Base-by-base conservation (phyloP, 1,284 basidiomycete genomes). In the Amylostereum areolatum region DNA sequence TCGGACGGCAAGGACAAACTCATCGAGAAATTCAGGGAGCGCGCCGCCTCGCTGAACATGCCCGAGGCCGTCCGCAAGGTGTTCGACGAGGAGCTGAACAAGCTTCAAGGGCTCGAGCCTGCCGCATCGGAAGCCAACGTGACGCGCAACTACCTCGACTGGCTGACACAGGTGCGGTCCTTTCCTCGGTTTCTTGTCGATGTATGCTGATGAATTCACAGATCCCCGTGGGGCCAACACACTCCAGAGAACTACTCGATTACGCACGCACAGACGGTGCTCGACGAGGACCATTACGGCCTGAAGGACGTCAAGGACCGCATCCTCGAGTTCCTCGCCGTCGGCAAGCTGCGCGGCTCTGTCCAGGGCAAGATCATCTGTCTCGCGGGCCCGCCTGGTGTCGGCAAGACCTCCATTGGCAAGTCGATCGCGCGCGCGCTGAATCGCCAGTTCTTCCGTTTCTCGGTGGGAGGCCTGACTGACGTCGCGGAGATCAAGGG, bases 401-500 rank as follows among this genome's bases (percentile, higher is more conserved):
- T 99, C 4, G 95, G 95, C 33, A 97, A 97, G 74, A 97, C 91
- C 0, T 88, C 83, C 48, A 93, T 95, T 46, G 92, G 94, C 51
- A 97, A 97, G 75, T 92, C 86, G n/a, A 94, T 97, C 48, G 86
- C 93, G 0, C 77, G 91, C 7, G 92, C 92, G 5, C 71, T 97
- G 40, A 81, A 88, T 47, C 72, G 92, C 48, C 83, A 92, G 62
- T 96, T 97, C 73, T 96, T 94, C 81, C 81, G 96, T 43, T 97
- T 99, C 74, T 94, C 91, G 10, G 95, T 99, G 4, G 97, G 97
- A 58, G 95, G 97, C 28, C 70, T 99, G 61, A 93, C 92, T 50
- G 96, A 99, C 63, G 95, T 98, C 0, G 97, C 96, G 48, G 97
- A 99, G 77, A 98, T 99, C 67, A 99, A 99, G 72, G 97, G 97